Evolutionary conservation across 2,329 filamentous ascomycete species (phyloP).

Genomic region (Ophiosphaerella herpotricha): DNA sequence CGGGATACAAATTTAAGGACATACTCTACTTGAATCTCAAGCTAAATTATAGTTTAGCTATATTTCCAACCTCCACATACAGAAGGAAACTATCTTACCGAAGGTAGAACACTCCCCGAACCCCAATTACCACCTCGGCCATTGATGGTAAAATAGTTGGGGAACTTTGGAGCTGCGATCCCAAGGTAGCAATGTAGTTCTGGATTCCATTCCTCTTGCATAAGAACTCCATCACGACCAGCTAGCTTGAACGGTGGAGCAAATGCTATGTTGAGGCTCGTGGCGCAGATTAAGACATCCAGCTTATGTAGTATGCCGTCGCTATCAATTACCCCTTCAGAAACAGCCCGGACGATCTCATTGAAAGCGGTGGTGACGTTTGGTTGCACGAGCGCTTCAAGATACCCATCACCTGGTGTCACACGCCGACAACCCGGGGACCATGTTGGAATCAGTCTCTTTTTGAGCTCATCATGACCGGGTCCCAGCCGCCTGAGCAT

Average conservation of each 20-base stretch:
- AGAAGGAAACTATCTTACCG: slow-evolving; percentile 27
- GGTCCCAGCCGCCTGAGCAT: slow-evolving; percentile 49
- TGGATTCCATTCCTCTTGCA: slow-evolving; percentile 47
- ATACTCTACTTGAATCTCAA: slow-evolving; percentile 48
- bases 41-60: too few species aligned
- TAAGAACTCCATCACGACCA: slow-evolving; percentile 40
- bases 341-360: slow-evolving; percentile 38
- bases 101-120: slow-evolving; percentile 51
- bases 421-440: slow-evolving; percentile 48
- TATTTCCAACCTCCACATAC: too few species aligned
- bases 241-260: slow-evolving; percentile 52
- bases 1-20: slow-evolving; percentile 40
- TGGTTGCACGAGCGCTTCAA: slow-evolving; percentile 36
- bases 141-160: slow-evolving; percentile 53
- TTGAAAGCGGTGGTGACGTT: slow-evolving; percentile 35
- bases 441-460: slow-evolving; percentile 55
- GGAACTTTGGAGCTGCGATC: slow-evolving; percentile 49
- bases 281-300: slow-evolving; percentile 40
- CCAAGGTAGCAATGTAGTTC: slow-evolving; percentile 50
- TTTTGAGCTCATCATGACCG: slow-evolving; percentile 49
- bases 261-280: slow-evolving; percentile 44
- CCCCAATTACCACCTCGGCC: slow-evolving; percentile 52
- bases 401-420: slow-evolving; percentile 40
- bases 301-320: slow-evolving; percentile 39
- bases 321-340: slow-evolving; percentile 40